phyloP scores from a whole-genome alignment of 83 land plant genomes.

The Picea abies region DNA sequence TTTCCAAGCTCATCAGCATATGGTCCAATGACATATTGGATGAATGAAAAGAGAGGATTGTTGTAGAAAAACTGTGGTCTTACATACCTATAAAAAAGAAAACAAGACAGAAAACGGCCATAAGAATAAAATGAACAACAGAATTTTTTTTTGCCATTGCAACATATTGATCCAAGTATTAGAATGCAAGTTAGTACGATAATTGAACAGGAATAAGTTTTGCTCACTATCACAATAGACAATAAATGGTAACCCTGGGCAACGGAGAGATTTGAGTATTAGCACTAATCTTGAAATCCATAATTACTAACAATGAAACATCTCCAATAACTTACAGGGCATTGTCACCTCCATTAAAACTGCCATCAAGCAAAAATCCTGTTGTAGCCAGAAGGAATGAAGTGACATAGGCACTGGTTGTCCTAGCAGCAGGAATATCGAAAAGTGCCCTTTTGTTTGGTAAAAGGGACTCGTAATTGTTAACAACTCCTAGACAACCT shows the following conservation, averaged over 20 bases:
- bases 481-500: constrained; percentile 93
- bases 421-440: constrained; percentile 97
- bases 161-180: not conserved
- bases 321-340: constrained; percentile 69
- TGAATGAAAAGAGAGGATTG: constrained; percentile 91
- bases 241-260: not conserved
- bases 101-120: not conserved
- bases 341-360: constrained; percentile 96
- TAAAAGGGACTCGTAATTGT: constrained; percentile 88
- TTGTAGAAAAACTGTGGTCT: constrained; percentile 66
- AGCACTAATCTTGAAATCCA: not conserved
- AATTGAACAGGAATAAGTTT: not conserved
- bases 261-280: not conserved
- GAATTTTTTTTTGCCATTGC: too few species aligned
- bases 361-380: constrained; percentile 85
- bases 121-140: not conserved
- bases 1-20: constrained; percentile 98
- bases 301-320: not conserved
- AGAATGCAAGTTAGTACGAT: not conserved
- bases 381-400: constrained; percentile 69
- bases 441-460: constrained; percentile 93
- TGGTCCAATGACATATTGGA: constrained; percentile 90
- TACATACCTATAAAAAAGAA: constrained; percentile 10
- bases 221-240: not conserved
- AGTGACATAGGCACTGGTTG: constrained; percentile 86